Percentiles rank a stretch among this genome's conserved stretches.
phyloP scores from a whole-genome alignment of 2,329 filamentous ascomycete genomes.

The Ophiostoma fasciatum region DNA sequence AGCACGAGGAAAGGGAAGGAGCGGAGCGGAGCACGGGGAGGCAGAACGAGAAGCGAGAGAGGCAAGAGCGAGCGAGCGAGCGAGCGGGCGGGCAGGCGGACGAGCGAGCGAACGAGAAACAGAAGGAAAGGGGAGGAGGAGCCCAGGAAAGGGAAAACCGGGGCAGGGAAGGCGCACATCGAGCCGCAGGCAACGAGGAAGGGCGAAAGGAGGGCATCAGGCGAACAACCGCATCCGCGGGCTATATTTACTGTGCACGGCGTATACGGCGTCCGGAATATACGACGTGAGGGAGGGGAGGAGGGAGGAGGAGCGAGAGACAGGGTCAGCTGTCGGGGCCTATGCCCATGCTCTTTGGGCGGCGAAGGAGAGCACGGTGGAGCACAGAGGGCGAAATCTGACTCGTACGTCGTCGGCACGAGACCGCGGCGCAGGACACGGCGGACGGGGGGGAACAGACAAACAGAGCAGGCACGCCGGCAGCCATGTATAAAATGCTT shows the following conservation, averaged over 20 bases:
- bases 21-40: conserved; percentile 9
- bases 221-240: conserved; percentile 14
- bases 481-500: neutral
- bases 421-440: neutral
- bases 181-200: conserved; percentile 10
- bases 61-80: conserved; percentile 5
- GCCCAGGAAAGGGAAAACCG: too few species aligned
- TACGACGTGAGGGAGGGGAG: conserved; percentile 5
- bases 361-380: too few species aligned
- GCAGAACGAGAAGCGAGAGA: conserved; percentile 12
- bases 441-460: neutral
- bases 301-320: conserved; percentile 3
- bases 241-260: too few species aligned
- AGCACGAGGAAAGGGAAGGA: conserved; percentile 2
- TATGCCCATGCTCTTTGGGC: too few species aligned
- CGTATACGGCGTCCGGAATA: too few species aligned
- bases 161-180: conserved; percentile 9
- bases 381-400: too few species aligned
- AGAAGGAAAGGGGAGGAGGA: too few species aligned
- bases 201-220: conserved; percentile 22
- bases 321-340: too few species aligned
- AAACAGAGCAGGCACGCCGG: neutral
- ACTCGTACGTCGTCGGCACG: too few species aligned
- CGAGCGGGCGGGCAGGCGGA: conserved; percentile 1
- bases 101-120: conserved; percentile 1